Percentiles rank a stretch among this genome's conserved stretches.
These are phyloP conservation scores for Stephania japonica DNA, from an alignment of 164 flowering plant species.

Conservation along the genomic window DNA sequence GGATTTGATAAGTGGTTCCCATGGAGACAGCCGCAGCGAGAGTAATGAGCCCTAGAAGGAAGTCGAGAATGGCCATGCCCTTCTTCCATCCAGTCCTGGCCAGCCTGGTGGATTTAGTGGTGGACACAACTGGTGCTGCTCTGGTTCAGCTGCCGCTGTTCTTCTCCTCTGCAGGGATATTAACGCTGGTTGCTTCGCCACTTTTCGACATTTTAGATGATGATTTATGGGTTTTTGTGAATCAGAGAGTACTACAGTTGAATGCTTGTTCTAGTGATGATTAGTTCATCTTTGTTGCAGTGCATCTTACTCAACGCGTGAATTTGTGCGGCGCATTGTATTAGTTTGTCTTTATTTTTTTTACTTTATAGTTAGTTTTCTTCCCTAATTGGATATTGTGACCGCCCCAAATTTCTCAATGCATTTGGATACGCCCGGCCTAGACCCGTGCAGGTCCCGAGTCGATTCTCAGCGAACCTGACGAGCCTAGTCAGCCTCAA, in stretches of 20 bases:
- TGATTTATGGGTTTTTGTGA: background rate
- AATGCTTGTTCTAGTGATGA: background rate
- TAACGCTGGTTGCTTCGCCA: constrained; percentile 14
- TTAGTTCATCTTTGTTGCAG: no score
- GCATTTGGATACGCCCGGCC: no score
- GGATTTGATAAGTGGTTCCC: constrained; percentile 72
- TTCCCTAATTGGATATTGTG: no score
- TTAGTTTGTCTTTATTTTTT: no score
- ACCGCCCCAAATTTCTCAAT: no score
- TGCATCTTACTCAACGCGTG: no score
- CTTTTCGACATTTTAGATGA: background rate
- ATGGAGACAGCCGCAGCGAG: constrained; percentile 52
- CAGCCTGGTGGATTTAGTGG: constrained; percentile 15
- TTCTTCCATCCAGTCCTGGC: constrained; percentile 35
- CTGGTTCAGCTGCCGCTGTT: constrained; percentile 14
- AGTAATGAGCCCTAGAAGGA: constrained; percentile 52
- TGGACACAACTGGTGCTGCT: constrained; percentile 6
- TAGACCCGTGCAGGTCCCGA: no score
- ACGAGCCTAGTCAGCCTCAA: no score
- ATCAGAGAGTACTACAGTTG: background rate
- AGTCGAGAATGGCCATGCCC: constrained; percentile 60
- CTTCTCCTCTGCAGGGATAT: constrained; percentile 31
- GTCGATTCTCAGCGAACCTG: no score
- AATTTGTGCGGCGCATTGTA: no score
- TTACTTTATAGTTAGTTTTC: no score